Percentiles rank a stretch among this genome's conserved stretches.
Evolutionary conservation across 179 eudicot genomes (phyloP).

Genomic region (Silene vulgaris): DNA sequence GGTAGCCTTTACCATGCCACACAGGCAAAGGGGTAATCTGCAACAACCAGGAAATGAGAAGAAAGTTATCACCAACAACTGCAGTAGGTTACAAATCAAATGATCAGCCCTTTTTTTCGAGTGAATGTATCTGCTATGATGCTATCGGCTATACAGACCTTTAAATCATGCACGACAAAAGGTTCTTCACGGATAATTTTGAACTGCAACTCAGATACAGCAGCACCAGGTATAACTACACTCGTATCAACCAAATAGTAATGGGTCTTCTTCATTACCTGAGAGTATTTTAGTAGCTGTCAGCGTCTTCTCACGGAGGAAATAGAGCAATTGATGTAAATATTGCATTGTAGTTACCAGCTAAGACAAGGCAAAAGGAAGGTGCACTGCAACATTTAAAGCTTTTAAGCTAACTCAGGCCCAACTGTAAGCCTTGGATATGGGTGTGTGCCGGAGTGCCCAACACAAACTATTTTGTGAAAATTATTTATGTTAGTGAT

Average conservation of each 20-base stretch:
- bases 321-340: not conserved
- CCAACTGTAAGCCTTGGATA: too few species aligned
- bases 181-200: constrained; percentile 78
- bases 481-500: too few species aligned
- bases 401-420: too few species aligned
- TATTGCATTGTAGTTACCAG: not conserved
- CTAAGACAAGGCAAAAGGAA: not conserved
- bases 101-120: not conserved
- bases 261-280: constrained; percentile 99
- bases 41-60: not conserved
- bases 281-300: constrained; percentile 25
- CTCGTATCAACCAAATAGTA: constrained; percentile 90
- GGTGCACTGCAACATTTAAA: too few species aligned
- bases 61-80: not conserved
- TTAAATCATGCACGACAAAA: constrained; percentile 58
- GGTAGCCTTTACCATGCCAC: constrained; percentile 92
- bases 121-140: not conserved
- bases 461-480: too few species aligned
- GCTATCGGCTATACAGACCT: constrained; percentile 43
- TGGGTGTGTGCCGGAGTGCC: too few species aligned
- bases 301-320: not conserved
- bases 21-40: constrained; percentile 96
- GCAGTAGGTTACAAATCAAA: not conserved
- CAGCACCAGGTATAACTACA: constrained; percentile 79
- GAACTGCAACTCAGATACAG: constrained; percentile 87